A percentile compares a stretch with the other conserved stretches of the same genome.
These are phyloP conservation scores for Saturnispora serradocipensis DNA, from an alignment of 805 yeast species.

Conservation along the genomic window DNA sequence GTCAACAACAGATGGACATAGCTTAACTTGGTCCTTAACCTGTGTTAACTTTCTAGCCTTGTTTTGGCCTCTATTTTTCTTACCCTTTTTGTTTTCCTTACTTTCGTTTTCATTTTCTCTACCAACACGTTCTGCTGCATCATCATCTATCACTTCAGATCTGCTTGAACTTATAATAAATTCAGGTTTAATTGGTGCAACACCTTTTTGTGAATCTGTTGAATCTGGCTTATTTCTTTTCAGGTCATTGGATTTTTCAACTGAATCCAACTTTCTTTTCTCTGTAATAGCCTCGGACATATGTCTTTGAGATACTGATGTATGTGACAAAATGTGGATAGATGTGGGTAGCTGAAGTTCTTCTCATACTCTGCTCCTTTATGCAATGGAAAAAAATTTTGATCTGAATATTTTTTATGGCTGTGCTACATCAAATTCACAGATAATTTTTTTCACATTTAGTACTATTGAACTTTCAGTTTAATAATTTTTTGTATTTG, in stretches of 20 bases:
- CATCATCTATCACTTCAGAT: conserved; percentile 30
- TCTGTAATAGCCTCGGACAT: not conserved
- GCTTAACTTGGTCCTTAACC: conserved; percentile 47
- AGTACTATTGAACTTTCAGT: not conserved
- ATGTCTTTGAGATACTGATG: not conserved
- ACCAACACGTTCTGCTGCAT: conserved; percentile 35
- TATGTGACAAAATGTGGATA: not conserved
- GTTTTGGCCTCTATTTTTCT: conserved; percentile 63
- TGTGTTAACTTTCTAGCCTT: conserved; percentile 72
- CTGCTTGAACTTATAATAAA: conserved; percentile 34
- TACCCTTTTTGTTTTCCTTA: conserved; percentile 36
- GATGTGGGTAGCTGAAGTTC: not conserved
- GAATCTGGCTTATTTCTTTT: conserved; percentile 7
- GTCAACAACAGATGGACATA: conserved; percentile 58
- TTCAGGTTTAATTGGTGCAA: conserved; percentile 72
- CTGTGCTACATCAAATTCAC: not conserved
- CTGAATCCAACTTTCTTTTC: conserved; percentile 4
- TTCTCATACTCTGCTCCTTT: not conserved
- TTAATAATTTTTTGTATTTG: not conserved
- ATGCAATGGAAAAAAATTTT: not conserved
- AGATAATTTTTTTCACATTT: not conserved
- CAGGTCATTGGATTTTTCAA: conserved; percentile 2
- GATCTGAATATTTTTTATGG: not conserved
- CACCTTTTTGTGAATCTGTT: conserved; percentile 34
- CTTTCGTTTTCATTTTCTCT: conserved; percentile 14